Evolutionary conservation across 371 early-diverging fungal genomes (phyloP).

Genomic region (Mucor mucedo): DNA sequence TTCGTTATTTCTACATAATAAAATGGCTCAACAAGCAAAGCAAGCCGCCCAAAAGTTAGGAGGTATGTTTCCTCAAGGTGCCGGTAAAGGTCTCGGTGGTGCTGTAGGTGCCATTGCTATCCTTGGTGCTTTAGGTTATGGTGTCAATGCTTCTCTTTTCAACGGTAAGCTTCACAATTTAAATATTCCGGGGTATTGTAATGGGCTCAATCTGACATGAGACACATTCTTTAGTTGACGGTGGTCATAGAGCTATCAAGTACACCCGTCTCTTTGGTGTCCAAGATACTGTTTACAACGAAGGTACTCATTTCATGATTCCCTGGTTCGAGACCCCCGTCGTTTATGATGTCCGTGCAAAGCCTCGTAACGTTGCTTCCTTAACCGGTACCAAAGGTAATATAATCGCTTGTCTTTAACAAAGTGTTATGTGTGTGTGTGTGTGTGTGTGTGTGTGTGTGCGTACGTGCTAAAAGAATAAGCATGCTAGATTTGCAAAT

Average conservation of each 20-base stretch:
- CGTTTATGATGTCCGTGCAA: conserved; percentile 97
- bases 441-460: no score
- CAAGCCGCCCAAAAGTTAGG: conserved; percentile 70
- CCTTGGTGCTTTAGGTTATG: conserved; percentile 73
- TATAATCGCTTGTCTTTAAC: neutral
- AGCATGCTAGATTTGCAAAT: conserved; percentile 88
- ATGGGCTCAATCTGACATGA: neutral
- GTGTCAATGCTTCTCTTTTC: conserved; percentile 79
- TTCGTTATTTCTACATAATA: neutral
- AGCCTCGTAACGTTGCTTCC: conserved; percentile 97
- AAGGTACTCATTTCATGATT: conserved; percentile 97
- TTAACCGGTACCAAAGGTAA: conserved; percentile 97
- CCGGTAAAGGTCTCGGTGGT: conserved; percentile 68
- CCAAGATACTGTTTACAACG: conserved; percentile 79
- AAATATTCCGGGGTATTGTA: neutral
- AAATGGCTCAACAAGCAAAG: conserved; percentile 63
- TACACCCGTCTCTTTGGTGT: conserved; percentile 97
- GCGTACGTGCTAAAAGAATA: no score
- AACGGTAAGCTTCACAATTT: conserved; percentile 62
- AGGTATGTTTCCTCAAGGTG: conserved; percentile 67
- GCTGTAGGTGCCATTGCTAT: conserved; percentile 71
- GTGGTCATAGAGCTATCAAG: conserved; percentile 97
- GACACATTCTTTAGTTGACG: conserved; percentile 72
- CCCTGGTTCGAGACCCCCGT: conserved; percentile 97
- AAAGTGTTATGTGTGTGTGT: no score